Percentiles rank a stretch among this genome's conserved stretches.
These are phyloP conservation scores for Hypoxylon sp. DNA, from an alignment of 2,329 filamentous ascomycete species.

Conservation along the genomic window DNA sequence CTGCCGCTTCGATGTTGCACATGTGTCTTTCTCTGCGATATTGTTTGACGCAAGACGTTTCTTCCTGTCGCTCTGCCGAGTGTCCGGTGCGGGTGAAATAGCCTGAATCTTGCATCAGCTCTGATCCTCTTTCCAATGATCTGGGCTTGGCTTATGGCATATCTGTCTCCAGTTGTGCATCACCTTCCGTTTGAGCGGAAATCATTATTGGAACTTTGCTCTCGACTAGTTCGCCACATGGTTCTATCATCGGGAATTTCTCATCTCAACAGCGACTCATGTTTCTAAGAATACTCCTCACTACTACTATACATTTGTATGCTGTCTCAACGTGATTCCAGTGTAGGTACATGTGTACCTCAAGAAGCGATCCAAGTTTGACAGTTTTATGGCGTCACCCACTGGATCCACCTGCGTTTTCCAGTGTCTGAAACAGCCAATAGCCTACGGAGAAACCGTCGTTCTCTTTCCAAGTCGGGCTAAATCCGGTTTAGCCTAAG, in stretches of 20 bases:
- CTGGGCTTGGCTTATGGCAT: conserved; percentile 11
- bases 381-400: conserved; percentile 43
- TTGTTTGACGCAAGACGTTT: conserved; percentile 28
- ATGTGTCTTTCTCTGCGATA: conserved; percentile 7
- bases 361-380: conserved; percentile 17
- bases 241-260: conserved; percentile 6
- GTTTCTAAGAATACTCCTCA: conserved; percentile 43
- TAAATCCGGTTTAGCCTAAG: conserved; percentile 33
- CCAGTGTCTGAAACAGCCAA: conserved; percentile 30
- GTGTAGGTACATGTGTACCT: conserved; percentile 22
- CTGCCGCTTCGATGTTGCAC: not conserved
- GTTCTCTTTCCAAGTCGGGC: conserved; percentile 34
- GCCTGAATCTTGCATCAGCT: conserved; percentile 39
- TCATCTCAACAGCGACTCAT: conserved; percentile 11
- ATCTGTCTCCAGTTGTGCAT: conserved; percentile 19
- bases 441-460: conserved; percentile 15
- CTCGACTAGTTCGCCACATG: conserved; percentile 31
- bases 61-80: conserved; percentile 35
- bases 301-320: not conserved
- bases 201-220: conserved; percentile 20
- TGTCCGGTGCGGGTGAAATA: conserved; percentile 30
- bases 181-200: conserved; percentile 32
- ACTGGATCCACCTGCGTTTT: conserved; percentile 18
- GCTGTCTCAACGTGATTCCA: conserved; percentile 20
- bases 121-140: not conserved